Evolutionary conservation across 1,139 yeast species (phyloP), one percentile per base, ranked within the genome.

Genomic region (Saccharomyces hybrid): DNA sequence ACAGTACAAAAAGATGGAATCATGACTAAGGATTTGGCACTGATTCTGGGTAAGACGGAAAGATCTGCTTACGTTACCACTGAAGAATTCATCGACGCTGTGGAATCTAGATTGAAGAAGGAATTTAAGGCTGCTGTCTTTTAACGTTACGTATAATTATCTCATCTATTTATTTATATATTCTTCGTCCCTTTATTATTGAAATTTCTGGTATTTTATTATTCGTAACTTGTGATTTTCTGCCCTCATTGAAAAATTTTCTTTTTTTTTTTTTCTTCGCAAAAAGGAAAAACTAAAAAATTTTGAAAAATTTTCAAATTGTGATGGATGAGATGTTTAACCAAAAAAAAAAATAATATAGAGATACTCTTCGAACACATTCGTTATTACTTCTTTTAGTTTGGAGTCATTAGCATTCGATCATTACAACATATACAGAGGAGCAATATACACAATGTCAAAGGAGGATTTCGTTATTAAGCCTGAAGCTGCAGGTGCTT

Each of bases 21-120:
- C 69, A 90, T 91, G 97, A 91, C 98, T 69, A 91, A 91, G 78
- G 98, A 91, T 71, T 80, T 91, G 71, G 96, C 97, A 12, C 79
- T 91, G 62, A 85, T 95, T 55, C 81, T 84, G 66, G 96, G 96
- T 61, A 86, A 83, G 75, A 86, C 95, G 59, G 88, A 86, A 63
- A 82, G 96, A 71, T 73, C 81, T 29, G 72, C 86, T 42, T 91
- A 87, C 64, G 97, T 89, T 49, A 85, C 93, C 56, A 91, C 97
- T 56, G 90, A 86, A 71, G 96, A 88, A 73, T 91, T 89, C 73
- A 80, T 91, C 64, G 93, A 87, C 64, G 89, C 88, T 42, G 97
- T 91, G 60, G 82, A 81, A 58, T 65, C 71, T 58, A 76, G 84
- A 66, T 69, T 79, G 56, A 69, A 71, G 61, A 65, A 54, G 27